phyloP scores from a whole-genome alignment of 306 rosid species.

The Crotalaria pallida region DNA sequence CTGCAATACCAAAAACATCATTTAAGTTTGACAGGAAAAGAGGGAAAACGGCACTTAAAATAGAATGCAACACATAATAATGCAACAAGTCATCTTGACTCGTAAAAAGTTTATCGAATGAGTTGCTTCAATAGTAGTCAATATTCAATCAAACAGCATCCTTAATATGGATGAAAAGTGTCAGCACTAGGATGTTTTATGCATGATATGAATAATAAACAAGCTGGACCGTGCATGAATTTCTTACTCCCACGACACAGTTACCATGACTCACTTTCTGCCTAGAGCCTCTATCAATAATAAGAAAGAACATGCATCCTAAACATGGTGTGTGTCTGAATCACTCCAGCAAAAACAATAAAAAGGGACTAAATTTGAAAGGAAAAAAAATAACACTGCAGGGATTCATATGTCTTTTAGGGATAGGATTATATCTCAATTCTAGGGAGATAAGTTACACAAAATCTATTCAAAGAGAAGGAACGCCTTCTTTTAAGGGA shows the following conservation, averaged over 20 bases:
- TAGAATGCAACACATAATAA: neutral
- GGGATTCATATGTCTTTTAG: neutral
- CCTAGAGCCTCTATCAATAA: neutral
- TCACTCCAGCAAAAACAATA: neutral
- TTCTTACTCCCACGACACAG: neutral
- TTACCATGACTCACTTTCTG: neutral
- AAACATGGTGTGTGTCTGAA: neutral
- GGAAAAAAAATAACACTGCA: neutral
- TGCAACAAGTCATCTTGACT: neutral
- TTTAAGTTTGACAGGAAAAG: slow-evolving; percentile 1
- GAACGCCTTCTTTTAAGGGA: neutral
- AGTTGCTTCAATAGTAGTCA: neutral
- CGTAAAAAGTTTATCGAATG: neutral
- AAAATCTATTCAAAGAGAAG: neutral
- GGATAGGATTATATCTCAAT: neutral
- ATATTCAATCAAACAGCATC: neutral
- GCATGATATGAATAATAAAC: neutral
- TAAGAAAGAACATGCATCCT: neutral
- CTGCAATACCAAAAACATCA: slow-evolving; percentile 41
- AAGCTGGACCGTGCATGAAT: neutral
- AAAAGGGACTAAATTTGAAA: neutral
- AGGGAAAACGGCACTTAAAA: neutral
- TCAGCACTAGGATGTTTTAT: neutral
- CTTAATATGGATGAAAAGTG: neutral
- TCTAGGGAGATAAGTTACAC: neutral